Evolutionary conservation across 805 yeast genomes (phyloP).

Genomic region (Yarrowia bubula): DNA sequence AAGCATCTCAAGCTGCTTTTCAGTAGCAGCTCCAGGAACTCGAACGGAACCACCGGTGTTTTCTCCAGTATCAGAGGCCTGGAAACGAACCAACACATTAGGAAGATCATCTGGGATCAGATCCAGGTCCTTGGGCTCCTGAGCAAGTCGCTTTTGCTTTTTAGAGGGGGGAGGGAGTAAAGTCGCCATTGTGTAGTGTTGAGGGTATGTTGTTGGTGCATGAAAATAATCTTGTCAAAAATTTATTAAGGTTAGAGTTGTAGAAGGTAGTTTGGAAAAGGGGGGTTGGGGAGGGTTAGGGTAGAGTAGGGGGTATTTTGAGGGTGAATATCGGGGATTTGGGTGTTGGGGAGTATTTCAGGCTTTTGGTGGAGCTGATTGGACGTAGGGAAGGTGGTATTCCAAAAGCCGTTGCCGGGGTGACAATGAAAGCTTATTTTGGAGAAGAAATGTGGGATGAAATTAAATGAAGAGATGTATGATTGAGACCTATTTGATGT

Average conservation of each 20-base stretch:
- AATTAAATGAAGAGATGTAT: too few relatives aligned
- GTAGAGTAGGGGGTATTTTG: too few relatives aligned
- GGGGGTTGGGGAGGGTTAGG: too few relatives aligned
- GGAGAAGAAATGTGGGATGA: too few relatives aligned
- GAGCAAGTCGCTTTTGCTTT: constrained; percentile 80
- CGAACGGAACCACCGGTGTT: constrained; percentile 77
- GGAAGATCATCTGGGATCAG: constrained; percentile 77
- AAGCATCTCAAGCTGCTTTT: constrained; percentile 81
- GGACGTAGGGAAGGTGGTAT: too few relatives aligned
- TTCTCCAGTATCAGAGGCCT: constrained; percentile 92
- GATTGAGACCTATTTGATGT: too few relatives aligned
- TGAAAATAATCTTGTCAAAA: not conserved
- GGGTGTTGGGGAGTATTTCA: too few relatives aligned
- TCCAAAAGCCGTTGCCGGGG: too few relatives aligned
- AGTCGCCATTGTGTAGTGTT: constrained; percentile 66
- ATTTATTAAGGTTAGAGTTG: not conserved
- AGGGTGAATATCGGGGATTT: too few relatives aligned
- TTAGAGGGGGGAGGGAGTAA: constrained; percentile 91
- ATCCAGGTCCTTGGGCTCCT: constrained; percentile 71
- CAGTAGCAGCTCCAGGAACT: constrained; percentile 86
- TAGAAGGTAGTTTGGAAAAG: not conserved
- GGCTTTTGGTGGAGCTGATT: too few relatives aligned
- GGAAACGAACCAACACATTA: constrained; percentile 81
- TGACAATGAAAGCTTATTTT: too few relatives aligned
- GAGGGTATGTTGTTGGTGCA: not conserved